Percentiles rank a stretch among this genome's conserved stretches.
These are phyloP conservation scores for Chenopodium quinoa DNA, from an alignment of 148 eudicot species.

Conservation along the genomic window DNA sequence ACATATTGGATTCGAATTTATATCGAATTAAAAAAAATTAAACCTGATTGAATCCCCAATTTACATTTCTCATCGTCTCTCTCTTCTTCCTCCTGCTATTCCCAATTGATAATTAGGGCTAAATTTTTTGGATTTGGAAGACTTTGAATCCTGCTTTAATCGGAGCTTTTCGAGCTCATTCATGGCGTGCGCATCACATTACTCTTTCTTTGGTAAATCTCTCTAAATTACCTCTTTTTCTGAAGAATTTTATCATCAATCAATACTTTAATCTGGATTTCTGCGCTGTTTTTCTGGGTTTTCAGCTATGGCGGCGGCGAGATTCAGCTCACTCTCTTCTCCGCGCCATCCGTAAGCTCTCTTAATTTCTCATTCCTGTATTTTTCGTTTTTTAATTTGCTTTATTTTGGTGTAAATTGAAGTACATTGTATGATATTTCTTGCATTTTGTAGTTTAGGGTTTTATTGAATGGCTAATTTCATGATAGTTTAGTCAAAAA, in stretches of 20 bases:
- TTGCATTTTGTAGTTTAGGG: background rate
- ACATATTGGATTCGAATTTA: too few species aligned
- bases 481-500: background rate
- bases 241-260: background rate
- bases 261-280: background rate
- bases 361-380: background rate
- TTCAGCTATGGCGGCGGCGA: conserved; percentile 22
- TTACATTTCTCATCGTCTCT: background rate
- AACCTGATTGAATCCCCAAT: background rate
- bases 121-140: background rate
- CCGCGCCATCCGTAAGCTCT: conserved; percentile 24
- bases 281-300: background rate
- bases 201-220: conserved; percentile 23
- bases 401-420: background rate
- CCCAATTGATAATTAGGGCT: too few species aligned
- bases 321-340: conserved; percentile 21
- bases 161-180: background rate
- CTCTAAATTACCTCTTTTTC: background rate
- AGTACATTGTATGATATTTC: background rate
- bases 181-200: conserved; percentile 26
- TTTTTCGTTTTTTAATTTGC: background rate
- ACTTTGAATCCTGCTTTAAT: background rate
- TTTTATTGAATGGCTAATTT: background rate
- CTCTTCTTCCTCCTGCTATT: background rate
- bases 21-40: too few species aligned